Conservation (phyloP, 345 rosid genomes). For the Syzygium jambos region DNA sequence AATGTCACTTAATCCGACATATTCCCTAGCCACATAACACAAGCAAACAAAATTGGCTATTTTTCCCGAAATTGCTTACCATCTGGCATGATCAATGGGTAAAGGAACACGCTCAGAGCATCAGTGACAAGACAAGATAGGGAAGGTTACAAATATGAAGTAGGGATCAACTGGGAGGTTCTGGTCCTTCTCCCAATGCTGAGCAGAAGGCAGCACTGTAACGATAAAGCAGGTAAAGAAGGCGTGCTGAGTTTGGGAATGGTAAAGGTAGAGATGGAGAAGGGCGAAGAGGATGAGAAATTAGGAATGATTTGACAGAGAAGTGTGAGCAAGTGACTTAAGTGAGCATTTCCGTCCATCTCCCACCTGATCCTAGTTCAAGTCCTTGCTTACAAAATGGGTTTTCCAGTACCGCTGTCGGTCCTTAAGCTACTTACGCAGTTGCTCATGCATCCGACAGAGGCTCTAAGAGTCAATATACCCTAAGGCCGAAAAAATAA, state of each 20-base stretch:
- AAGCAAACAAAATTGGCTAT: not conserved
- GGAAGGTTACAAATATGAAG: not conserved
- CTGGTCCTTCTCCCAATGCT: not conserved
- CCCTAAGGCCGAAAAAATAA: not conserved
- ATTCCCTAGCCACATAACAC: not conserved
- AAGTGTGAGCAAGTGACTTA: not conserved
- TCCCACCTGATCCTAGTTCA: not conserved
- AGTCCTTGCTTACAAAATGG: not conserved
- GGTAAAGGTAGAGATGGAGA: not conserved
- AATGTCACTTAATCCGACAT: not conserved
- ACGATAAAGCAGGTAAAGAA: not conserved
- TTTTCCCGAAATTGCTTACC: slow-evolving; percentile 25
- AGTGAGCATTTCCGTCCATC: not conserved
- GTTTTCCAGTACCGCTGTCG: not conserved
- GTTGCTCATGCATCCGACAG: not conserved
- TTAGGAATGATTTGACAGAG: not conserved
- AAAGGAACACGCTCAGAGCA: slow-evolving; percentile 61
- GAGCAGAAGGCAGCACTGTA: not conserved
- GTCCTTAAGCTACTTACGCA: not conserved
- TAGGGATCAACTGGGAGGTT: not conserved
- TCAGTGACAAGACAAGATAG: not conserved
- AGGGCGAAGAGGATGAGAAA: not conserved
- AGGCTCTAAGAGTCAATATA: not conserved
- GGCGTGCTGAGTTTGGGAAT: not conserved
- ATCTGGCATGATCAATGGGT: slow-evolving; percentile 77